These are phyloP conservation scores for Mrakia hoshinonis DNA, from an alignment of 768 basidiomycete species.

Conservation along the genomic window DNA sequence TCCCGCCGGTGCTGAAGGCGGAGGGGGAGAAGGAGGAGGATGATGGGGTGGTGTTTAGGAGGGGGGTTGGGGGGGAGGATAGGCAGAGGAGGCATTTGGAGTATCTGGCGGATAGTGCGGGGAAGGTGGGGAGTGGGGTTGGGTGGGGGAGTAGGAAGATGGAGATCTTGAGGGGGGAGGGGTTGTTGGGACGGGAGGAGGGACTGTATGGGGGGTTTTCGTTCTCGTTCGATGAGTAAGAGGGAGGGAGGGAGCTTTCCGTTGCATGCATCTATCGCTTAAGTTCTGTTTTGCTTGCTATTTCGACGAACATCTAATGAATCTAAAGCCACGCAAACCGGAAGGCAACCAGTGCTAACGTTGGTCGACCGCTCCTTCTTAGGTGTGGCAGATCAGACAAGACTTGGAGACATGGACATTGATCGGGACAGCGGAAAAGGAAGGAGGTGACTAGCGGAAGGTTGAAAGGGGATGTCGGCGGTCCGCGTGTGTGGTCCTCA, in stretches of 20 bases:
- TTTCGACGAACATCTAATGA: too few species aligned
- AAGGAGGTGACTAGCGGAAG: too few species aligned
- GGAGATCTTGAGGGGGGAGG: conserved; percentile 87
- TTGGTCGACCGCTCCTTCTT: too few species aligned
- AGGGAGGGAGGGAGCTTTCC: neutral
- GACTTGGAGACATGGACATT: too few species aligned
- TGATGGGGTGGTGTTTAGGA: conserved; percentile 29
- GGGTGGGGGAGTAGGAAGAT: conserved; percentile 97
- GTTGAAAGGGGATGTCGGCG: too few species aligned
- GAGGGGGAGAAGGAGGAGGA: conserved; percentile 30
- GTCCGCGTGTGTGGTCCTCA: too few species aligned
- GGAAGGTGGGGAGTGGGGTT: conserved; percentile 79
- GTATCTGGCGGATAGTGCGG: conserved; percentile 66
- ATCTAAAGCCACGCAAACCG: too few species aligned
- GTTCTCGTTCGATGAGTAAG: conserved; percentile 47
- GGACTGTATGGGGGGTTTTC: conserved; percentile 89
- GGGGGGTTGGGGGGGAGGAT: conserved; percentile 56
- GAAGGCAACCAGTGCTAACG: too few species aligned
- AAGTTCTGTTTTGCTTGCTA: too few species aligned
- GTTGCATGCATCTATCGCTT: neutral
- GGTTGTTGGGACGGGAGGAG: conserved; percentile 84
- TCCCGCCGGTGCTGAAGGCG: neutral
- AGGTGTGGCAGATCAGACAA: too few species aligned
- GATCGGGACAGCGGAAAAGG: too few species aligned
- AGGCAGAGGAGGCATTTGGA: conserved; percentile 64